These are phyloP conservation scores for Rhizopus microsporus DNA, from an alignment of 371 early-diverging fungal species.

Conservation along the genomic window DNA sequence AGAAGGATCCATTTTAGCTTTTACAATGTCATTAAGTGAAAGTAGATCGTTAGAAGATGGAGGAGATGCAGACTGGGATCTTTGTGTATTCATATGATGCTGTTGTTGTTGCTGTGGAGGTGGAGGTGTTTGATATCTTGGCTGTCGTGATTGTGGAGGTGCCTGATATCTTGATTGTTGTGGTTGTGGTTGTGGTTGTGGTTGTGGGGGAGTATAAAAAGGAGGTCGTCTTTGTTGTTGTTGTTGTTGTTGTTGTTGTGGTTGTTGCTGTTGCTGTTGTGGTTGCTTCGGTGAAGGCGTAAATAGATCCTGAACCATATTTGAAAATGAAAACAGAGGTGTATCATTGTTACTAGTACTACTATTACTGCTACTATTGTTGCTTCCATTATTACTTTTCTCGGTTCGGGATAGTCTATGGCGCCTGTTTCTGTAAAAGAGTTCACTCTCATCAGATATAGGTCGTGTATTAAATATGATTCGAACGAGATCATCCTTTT, in stretches of 20 bases:
- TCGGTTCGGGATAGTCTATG: conserved; percentile 15
- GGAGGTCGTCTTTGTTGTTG: neutral
- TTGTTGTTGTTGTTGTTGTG: neutral
- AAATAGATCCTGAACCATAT: neutral
- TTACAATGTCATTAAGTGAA: conserved; percentile 35
- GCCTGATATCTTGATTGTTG: neutral
- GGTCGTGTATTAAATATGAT: conserved; percentile 50
- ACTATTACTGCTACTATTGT: neutral
- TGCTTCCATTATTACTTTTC: neutral
- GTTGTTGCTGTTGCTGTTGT: neutral
- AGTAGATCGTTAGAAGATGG: conserved; percentile 4
- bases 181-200: neutral
- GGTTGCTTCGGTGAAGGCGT: neutral
- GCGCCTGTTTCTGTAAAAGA: conserved; percentile 6
- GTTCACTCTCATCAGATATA: conserved; percentile 44
- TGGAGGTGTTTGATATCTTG: neutral
- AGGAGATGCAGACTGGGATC: neutral
- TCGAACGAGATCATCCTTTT: conserved; percentile 47
- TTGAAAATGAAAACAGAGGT: neutral
- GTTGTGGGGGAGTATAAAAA: neutral
- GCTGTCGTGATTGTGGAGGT: conserved; percentile 1
- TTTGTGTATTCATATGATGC: too few relatives aligned
- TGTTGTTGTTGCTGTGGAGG: neutral
- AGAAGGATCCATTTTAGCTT: conserved; percentile 41
- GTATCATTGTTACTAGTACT: neutral